Conservation (phyloP, 2,329 filamentous ascomycete species). For the Ustulina deusta region DNA sequence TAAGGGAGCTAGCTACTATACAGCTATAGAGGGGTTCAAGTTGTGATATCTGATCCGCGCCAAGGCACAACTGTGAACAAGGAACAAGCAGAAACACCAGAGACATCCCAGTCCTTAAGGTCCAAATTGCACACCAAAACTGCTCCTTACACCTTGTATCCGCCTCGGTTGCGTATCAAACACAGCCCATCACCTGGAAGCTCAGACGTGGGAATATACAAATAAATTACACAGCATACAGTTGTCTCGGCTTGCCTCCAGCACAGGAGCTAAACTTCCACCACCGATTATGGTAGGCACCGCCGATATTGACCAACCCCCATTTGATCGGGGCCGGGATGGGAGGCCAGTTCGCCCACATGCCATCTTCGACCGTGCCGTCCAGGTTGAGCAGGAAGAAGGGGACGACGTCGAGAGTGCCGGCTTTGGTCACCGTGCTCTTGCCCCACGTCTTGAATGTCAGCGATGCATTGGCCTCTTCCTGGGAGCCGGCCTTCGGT, state of each 20-base stretch:
- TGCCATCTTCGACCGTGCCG: constrained; percentile 66
- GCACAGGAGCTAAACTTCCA: constrained; percentile 75
- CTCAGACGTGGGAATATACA: neutral
- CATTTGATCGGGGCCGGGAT: constrained; percentile 71
- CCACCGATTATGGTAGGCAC: constrained; percentile 66
- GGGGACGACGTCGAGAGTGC: constrained; percentile 69
- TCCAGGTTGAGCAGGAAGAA: constrained; percentile 75
- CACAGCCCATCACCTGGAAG: neutral
- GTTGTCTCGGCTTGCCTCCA: constrained; percentile 63
- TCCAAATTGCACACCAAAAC: neutral
- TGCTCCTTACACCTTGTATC: constrained; percentile 2
- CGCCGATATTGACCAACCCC: constrained; percentile 69
- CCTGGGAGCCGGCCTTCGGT: constrained; percentile 59
- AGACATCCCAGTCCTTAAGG: neutral
- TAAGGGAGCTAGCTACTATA: constrained; percentile 5
- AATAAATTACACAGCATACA: constrained; percentile 60
- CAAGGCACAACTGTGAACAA: neutral
- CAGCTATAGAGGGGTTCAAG: constrained; percentile 13
- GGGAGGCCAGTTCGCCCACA: constrained; percentile 73
- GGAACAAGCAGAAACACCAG: neutral
- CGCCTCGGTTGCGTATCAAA: neutral
- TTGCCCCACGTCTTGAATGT: constrained; percentile 73
- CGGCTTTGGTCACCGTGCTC: constrained; percentile 71
- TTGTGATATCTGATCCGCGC: neutral
- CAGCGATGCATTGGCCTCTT: constrained; percentile 59